Base-by-base conservation (phyloP, 1,284 basidiomycete species). In the Moniliella sp. region DNA sequence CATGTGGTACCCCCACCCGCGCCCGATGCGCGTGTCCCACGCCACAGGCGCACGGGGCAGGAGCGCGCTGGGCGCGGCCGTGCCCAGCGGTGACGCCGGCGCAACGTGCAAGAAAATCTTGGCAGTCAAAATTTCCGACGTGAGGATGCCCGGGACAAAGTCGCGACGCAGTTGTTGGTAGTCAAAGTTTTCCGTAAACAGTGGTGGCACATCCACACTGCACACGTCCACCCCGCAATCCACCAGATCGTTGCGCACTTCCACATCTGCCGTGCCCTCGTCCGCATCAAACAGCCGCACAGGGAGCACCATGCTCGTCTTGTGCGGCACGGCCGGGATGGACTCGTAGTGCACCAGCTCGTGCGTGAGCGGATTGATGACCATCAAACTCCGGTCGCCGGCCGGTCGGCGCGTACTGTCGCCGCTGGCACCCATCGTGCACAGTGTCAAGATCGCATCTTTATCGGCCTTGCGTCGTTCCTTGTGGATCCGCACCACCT, bases 101-200 rank as follows among this genome's bases (percentile, higher is more conserved):
- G 76, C 75, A 31, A 88, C 69, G 51, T 86, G 80, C 45, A 81
- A 78, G 55, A 80, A 74, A 38, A 97, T 88, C 46, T 76, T 86
- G 64, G 93, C 88, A 67, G 83, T 84, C 27, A 97, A 69, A 28
- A 97, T 62, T 61, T 99, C 91, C 9, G 81, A 88, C 0, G 82
- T 91, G 37, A 99, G 68, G 27, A 99, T 74, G n/a, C 88, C 88
- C 49, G 83, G 79, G 15, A 97, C 78, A 55, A 97, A 93, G 62
- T 97, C 83, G 43, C 74, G 68, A 35, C 84, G 72, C 40, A 94
- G 70, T 61, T 84, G 78, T 29, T 77, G 75, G 57, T 91, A 97
- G 64, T 97, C 91, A 59, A 99, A 99, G 64, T 97, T 97, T 62
- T 97, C 91, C 50, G 91, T 86, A 65, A 94, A 97, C 3, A 94